Evolutionary conservation across 2,329 filamentous ascomycete genomes (phyloP).

Genomic region (Ramichloridium luteum): DNA sequence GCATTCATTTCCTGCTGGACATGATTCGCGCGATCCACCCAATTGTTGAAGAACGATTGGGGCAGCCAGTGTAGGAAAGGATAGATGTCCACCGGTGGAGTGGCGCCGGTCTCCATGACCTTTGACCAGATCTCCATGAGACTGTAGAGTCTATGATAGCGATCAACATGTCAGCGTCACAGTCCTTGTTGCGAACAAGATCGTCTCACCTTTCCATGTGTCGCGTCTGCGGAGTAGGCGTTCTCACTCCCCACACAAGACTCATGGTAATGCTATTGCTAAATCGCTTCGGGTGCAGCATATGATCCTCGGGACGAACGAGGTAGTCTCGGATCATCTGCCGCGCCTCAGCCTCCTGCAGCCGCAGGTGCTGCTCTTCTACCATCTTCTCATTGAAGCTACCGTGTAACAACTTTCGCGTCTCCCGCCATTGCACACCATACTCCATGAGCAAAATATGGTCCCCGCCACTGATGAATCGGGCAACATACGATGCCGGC

Average conservation of each 20-base stretch:
- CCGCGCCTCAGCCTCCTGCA: conserved; percentile 37
- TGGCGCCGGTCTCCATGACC: conserved; percentile 37
- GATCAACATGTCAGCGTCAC: no score
- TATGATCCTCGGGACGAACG: conserved; percentile 30
- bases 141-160: conserved; percentile 28
- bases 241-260: conserved; percentile 24
- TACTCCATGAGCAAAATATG: conserved; percentile 39
- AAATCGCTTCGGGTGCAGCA: conserved; percentile 37
- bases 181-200: conserved; percentile 5
- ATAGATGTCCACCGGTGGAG: conserved; percentile 39
- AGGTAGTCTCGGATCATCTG: conserved; percentile 38
- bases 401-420: conserved; percentile 37
- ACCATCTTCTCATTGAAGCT: conserved; percentile 31
- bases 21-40: conserved; percentile 25
- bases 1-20: conserved; percentile 31
- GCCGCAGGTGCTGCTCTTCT: conserved; percentile 31
- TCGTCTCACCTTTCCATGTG: conserved; percentile 14
- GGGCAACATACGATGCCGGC: conserved; percentile 28
- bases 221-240: conserved; percentile 13
- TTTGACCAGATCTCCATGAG: conserved; percentile 34
- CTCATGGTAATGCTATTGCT: conserved; percentile 39
- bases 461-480: conserved; percentile 36
- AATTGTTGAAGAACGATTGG: conserved; percentile 30
- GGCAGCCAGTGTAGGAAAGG: conserved; percentile 35
- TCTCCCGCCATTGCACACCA: conserved; percentile 33